Base-by-base conservation (phyloP, 768 basidiomycete genomes). In the Mycena haematopus region DNA sequence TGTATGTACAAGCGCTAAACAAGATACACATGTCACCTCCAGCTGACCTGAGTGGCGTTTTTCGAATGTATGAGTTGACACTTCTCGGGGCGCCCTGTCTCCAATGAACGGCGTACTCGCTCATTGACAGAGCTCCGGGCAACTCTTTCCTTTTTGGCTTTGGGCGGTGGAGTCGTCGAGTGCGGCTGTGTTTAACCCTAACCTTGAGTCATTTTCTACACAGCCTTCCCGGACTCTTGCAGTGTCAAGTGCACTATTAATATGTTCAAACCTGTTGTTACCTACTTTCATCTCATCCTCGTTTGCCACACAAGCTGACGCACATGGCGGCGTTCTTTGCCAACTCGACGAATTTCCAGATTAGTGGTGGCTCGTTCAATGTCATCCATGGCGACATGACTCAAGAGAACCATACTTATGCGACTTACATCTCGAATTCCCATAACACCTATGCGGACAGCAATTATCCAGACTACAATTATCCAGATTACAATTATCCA, bases 341-440 rank as follows among this genome's bases (percentile, higher is more conserved):
- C n/a, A 38, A 38, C 22, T 42, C 63, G 19, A 27, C 54, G 15
- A 60, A 65, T 42, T 60, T 65, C 55, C 56, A 50, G 25, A 53
- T 65, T 50, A 40, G 35, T 4, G 63, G 63, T 7, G 63, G 63
- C 6, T 60, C 54, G 8, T 65, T 65, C 50, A 65, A 65, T 50
- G 33, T 27, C 29, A 53, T 65, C 15, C 31, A 33, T 29, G 63
- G 63, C 4, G 63, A 65, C 31, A 29, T 60, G 36, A 60, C 56
- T 36, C 42, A 56, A 22, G 25, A 60, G 22, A 29, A 60, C 13
- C 21, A 36, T 7, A 17, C 45, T n/a, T 22, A 60, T 47, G 21
- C 58, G 33, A 38, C 42, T 3, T 60, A 25, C 51, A 57, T 45
- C 35, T 22, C 51, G 9, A 35, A 56, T 21, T 55, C 63, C 2